These are phyloP conservation scores for Sanghuangporus sanghuang DNA, from an alignment of 1,284 basidiomycete species.

Conservation along the genomic window DNA sequence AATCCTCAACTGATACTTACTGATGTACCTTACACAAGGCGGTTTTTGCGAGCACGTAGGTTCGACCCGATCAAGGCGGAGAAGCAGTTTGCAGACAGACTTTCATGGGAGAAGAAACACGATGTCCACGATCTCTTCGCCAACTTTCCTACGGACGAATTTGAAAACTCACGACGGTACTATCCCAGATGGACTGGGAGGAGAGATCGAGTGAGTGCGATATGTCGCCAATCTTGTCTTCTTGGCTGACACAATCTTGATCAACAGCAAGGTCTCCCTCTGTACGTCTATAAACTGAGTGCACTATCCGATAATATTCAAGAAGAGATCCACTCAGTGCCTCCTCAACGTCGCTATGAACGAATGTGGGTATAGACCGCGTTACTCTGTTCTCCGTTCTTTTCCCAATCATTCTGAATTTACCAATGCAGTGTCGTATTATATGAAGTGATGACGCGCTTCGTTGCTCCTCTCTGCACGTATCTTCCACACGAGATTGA, in stretches of 20 bases:
- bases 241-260: slow-evolving; percentile 3
- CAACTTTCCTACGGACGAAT: slow-evolving; percentile 51
- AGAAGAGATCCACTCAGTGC: slow-evolving; percentile 52
- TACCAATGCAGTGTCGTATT: slow-evolving; percentile 39
- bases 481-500: slow-evolving; percentile 49
- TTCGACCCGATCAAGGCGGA: slow-evolving; percentile 60
- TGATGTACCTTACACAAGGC: slow-evolving; percentile 34
- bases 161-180: slow-evolving; percentile 53
- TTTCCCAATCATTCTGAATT: slow-evolving; percentile 12
- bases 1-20: background rate
- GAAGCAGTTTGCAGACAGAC: slow-evolving; percentile 61
- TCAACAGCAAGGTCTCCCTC: slow-evolving; percentile 57
- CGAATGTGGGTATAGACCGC: slow-evolving; percentile 51
- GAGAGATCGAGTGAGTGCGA: slow-evolving; percentile 53
- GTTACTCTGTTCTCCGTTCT: background rate
- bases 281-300: slow-evolving; percentile 68
- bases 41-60: slow-evolving; percentile 69
- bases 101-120: slow-evolving; percentile 60
- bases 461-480: slow-evolving; percentile 61
- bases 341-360: slow-evolving; percentile 53
- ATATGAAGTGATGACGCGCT: slow-evolving; percentile 62
- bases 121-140: slow-evolving; percentile 58
- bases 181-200: slow-evolving; percentile 79
- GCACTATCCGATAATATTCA: slow-evolving; percentile 47
- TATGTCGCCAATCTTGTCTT: slow-evolving; percentile 1